Base-by-base conservation (phyloP, 2,329 filamentous ascomycete genomes). In the Colletotrichum kahawae region DNA sequence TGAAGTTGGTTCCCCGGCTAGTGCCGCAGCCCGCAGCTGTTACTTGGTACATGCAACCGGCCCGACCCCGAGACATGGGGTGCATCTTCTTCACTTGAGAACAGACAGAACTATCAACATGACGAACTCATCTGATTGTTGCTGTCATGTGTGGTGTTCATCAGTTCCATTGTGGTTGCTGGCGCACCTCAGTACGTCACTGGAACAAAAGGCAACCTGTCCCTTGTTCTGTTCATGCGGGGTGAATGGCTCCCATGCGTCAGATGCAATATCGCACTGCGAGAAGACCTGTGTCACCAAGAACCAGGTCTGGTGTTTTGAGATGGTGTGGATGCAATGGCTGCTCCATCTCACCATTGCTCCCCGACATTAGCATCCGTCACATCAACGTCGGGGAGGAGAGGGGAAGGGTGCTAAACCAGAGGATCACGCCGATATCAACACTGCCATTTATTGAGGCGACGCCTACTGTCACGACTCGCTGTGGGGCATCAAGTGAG, bases 1-100 rank as follows among this genome's bases (percentile, higher is more conserved):
- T 73, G 69, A 75, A 67, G 73, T 73, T 59, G 34, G 69, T 33
- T 60, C 57, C 34, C 57, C 73, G 73, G 73, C 69, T 75, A 75
- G 73, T 73, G 73, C 73, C 73, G 70, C 73, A 71, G 67, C 66
- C 62, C 62, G 33, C 56, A 67, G 29, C 67, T 36, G 62, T 63
- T 51, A 68, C n/a, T 67, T 54, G 64, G 63, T 75, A 59, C 57
- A 75, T 75, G 73, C 73, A 75, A 67, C 51, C 29, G 43, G 59
- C 59, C 70, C 48, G 29, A 36, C 34, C 63, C 57, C 69, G 73
- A 75, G 70, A 75, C 64, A 75, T 68, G 63, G 73, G 69, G 21
- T 75, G 73, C 72, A 73, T 73, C 51, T 38, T 71, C 60, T 38
- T 71, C 60, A 71, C 48, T 43, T 59, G 71, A 64, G 24, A 66